Evolutionary conservation across 1,284 basidiomycete genomes (phyloP).

Genomic region (Ceratobasidium sp.): DNA sequence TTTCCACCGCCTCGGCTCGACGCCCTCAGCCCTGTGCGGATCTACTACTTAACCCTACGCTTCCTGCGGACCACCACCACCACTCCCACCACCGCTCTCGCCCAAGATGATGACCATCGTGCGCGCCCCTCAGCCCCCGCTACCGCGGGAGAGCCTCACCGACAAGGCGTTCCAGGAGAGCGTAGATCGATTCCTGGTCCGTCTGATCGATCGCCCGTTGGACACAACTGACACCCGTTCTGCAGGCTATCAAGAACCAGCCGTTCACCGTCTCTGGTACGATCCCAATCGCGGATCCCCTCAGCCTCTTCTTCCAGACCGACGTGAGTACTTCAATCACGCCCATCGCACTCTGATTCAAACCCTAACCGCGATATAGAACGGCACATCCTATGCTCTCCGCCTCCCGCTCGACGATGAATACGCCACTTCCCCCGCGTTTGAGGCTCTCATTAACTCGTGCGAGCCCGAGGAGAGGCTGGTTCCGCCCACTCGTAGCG

Average conservation of each 20-base stretch:
- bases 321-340: conserved; percentile 58
- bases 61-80: not conserved
- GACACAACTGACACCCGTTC: not conserved
- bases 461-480: conserved; percentile 57
- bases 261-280: conserved; percentile 72
- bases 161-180: conserved; percentile 65
- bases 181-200: conserved; percentile 60
- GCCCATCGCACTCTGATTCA: not conserved
- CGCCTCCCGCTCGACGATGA: conserved; percentile 81
- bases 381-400: conserved; percentile 76
- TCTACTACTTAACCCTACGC: conserved; percentile 18
- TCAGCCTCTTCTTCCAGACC: conserved; percentile 78
- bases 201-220: conserved; percentile 14
- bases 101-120: conserved; percentile 39
- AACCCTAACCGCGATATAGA: conserved; percentile 54
- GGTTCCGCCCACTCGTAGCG: conserved; percentile 22
- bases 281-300: conserved; percentile 68
- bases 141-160: conserved; percentile 51
- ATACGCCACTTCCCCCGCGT: conserved; percentile 73
- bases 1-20: conserved; percentile 14
- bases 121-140: conserved; percentile 32
- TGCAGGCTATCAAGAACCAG: conserved; percentile 59
- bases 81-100: conserved; percentile 1
- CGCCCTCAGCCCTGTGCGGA: conserved; percentile 34
- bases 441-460: conserved; percentile 78